These are phyloP conservation scores for Warburgia ugandensis DNA, from an alignment of 164 flowering plant species.

Conservation along the genomic window DNA sequence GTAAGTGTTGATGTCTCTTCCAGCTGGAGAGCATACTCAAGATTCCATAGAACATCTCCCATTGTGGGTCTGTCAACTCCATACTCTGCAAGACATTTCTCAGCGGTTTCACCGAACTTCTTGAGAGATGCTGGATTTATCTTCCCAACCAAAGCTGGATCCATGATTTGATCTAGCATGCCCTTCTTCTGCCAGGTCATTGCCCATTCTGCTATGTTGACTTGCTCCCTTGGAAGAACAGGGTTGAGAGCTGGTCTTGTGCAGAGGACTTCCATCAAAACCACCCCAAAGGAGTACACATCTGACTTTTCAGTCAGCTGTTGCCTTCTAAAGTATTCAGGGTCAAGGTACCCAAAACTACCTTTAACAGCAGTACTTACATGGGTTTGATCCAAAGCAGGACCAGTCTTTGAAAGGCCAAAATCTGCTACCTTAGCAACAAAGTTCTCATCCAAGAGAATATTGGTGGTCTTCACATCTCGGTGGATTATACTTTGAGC, in stretches of 20 bases:
- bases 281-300: conserved; percentile 95
- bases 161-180: conserved; percentile 85
- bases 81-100: conserved; percentile 82
- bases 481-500: conserved; percentile 83
- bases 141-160: conserved; percentile 53
- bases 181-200: conserved; percentile 95
- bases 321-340: conserved; percentile 91
- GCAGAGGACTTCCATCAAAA: conserved; percentile 88
- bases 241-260: conserved; percentile 84
- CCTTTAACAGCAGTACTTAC: conserved; percentile 97
- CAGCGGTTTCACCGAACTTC: conserved; percentile 89
- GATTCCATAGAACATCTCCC: conserved; percentile 96
- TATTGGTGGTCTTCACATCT: conserved; percentile 92
- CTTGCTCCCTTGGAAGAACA: conserved; percentile 88
- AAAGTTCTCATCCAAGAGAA: conserved; percentile 79
- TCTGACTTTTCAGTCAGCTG: conserved; percentile 90
- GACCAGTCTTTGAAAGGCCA: conserved; percentile 90
- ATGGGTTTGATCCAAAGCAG: conserved; percentile 86
- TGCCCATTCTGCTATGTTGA: conserved; percentile 92
- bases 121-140: conserved; percentile 75
- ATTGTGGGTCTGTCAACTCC: conserved; percentile 90
- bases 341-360: conserved; percentile 91
- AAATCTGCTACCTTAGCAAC: conserved; percentile 96
- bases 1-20: conserved; percentile 66
- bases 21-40: conserved; percentile 89